These are phyloP conservation scores for Coleophoma cylindrospora DNA, from an alignment of 2,329 filamentous ascomycete species.

Conservation along the genomic window DNA sequence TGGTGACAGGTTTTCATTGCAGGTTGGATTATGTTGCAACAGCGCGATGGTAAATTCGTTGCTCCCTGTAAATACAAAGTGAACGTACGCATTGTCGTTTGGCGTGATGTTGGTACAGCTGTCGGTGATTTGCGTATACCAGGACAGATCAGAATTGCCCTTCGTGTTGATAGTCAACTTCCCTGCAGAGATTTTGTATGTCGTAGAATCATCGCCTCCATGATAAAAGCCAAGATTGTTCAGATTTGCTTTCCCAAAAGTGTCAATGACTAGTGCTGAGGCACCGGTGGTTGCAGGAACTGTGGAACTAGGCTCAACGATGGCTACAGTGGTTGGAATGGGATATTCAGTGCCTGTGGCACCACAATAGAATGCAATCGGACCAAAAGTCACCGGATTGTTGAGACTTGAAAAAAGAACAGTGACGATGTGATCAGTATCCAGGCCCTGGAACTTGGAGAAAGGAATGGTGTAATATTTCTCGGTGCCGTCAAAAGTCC, in stretches of 20 bases:
- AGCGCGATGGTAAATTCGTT: slow-evolving; percentile 59
- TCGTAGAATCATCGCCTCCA: slow-evolving; percentile 56
- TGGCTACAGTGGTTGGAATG: slow-evolving; percentile 34
- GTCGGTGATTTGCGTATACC: slow-evolving; percentile 51
- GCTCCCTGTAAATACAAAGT: slow-evolving; percentile 58
- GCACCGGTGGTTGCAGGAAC: slow-evolving; percentile 44
- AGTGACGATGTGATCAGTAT: slow-evolving; percentile 45
- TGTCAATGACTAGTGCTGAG: slow-evolving; percentile 52
- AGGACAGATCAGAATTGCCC: slow-evolving; percentile 53
- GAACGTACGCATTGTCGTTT: slow-evolving; percentile 54
- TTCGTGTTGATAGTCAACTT: slow-evolving; percentile 51
- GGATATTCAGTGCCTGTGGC: slow-evolving; percentile 42
- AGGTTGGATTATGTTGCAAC: slow-evolving; percentile 61
- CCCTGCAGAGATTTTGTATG: slow-evolving; percentile 42
- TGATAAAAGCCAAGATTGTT: slow-evolving; percentile 64
- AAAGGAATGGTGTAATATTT: slow-evolving; percentile 54
- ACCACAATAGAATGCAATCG: slow-evolving; percentile 55
- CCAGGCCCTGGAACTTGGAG: slow-evolving; percentile 43
- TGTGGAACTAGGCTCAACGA: slow-evolving; percentile 38
- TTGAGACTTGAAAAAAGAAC: slow-evolving; percentile 44
- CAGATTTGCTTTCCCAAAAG: slow-evolving; percentile 43
- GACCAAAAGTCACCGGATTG: slow-evolving; percentile 45
- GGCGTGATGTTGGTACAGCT: slow-evolving; percentile 50
- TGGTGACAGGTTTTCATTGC: slow-evolving; percentile 48
- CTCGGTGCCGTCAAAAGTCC: slow-evolving; percentile 56